Conservation (phyloP, 176 grass and related monocot genomes). For the Carex scoparia region DNA sequence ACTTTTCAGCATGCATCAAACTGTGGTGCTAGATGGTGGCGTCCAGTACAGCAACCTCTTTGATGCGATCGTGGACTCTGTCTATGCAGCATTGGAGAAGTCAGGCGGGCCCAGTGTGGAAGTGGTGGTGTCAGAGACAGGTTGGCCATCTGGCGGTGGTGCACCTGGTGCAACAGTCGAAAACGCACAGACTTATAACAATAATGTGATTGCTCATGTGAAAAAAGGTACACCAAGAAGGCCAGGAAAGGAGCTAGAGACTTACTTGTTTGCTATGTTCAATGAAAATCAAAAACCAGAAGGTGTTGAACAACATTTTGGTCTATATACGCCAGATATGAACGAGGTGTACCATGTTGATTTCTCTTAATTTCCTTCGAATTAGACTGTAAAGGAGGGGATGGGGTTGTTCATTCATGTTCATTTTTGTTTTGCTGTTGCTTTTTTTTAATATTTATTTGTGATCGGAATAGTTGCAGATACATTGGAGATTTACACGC, state of each 20-base stretch:
- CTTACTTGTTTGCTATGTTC: constrained; percentile 90
- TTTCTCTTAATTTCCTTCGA: constrained; percentile 29
- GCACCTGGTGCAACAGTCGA: constrained; percentile 40
- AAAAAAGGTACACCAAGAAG: constrained; percentile 58
- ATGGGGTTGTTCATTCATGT: not conserved
- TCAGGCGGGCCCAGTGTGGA: constrained; percentile 30
- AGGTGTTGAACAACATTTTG: constrained; percentile 75
- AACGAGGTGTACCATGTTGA: constrained; percentile 80
- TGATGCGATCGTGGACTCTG: constrained; percentile 75
- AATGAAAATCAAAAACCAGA: constrained; percentile 85
- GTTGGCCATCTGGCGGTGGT: constrained; percentile 84
- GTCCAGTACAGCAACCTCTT: constrained; percentile 75
- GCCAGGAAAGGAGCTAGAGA: constrained; percentile 59
- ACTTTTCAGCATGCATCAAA: constrained; percentile 37
- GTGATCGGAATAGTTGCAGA: not conserved
- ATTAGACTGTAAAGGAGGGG: not conserved
- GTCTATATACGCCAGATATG: constrained; percentile 80
- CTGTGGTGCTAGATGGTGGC: constrained; percentile 31
- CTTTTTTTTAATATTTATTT: not conserved
- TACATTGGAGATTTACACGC: not conserved
- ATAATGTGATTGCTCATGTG: constrained; percentile 56
- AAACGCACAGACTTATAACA: constrained; percentile 70
- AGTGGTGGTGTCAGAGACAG: constrained; percentile 77
- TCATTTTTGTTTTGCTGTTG: constrained; percentile 1
- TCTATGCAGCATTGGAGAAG: constrained; percentile 66